phyloP scores from a whole-genome alignment of 768 basidiomycete species.

The Lentinus tigrinus region DNA sequence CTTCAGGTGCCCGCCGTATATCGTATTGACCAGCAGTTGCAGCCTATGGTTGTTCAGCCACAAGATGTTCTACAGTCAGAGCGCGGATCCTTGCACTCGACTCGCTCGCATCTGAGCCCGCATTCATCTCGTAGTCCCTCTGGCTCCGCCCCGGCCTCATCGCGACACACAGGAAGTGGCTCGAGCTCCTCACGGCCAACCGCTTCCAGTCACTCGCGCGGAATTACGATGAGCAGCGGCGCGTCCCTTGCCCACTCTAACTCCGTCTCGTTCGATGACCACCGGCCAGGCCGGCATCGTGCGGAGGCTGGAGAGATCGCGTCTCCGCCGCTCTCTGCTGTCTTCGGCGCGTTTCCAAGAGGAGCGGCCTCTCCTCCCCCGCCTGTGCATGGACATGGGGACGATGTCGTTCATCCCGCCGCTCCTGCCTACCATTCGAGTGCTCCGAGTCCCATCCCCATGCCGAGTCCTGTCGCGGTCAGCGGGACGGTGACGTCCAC shows the following conservation, averaged over 20 bases:
- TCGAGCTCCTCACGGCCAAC: conserved; percentile 59
- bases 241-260: conserved; percentile 45
- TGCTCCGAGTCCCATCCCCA: conserved; percentile 1
- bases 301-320: conserved; percentile 20
- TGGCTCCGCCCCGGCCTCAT: conserved; percentile 53
- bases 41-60: conserved; percentile 47
- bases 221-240: conserved; percentile 19
- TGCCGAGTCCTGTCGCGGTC: conserved; percentile 1
- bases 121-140: conserved; percentile 34
- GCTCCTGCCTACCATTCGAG: conserved; percentile 4
- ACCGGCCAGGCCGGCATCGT: conserved; percentile 22
- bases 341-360: conserved; percentile 6
- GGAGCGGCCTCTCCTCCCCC: conserved; percentile 8
- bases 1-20: neutral
- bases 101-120: conserved; percentile 56
- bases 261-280: conserved; percentile 57
- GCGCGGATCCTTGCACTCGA: conserved; percentile 64
- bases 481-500: conserved; percentile 26
- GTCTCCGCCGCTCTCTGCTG: conserved; percentile 33
- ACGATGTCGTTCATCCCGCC: neutral
- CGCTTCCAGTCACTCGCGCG: conserved; percentile 34
- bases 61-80: conserved; percentile 50
- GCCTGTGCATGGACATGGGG: neutral
- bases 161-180: conserved; percentile 39
- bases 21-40: neutral